phyloP scores from a whole-genome alignment of 768 basidiomycete species.

The Dendrothele bispora region DNA sequence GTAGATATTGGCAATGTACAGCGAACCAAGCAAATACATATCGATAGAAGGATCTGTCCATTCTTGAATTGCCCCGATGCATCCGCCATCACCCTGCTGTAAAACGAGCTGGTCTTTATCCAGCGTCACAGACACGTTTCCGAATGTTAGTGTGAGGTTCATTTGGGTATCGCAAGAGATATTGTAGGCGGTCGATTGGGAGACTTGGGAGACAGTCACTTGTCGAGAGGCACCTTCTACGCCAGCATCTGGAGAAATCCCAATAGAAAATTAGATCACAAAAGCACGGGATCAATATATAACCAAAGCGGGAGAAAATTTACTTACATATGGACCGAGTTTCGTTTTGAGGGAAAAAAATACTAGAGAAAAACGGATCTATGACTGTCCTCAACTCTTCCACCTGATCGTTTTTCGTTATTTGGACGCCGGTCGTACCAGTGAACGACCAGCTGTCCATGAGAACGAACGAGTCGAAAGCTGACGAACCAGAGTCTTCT shows the following conservation, averaged over 20 bases:
- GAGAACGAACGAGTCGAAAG: conserved; percentile 1
- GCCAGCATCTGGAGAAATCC: not conserved
- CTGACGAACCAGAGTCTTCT: not conserved
- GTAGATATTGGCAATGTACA: conserved; percentile 2
- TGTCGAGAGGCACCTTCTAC: conserved; percentile 2
- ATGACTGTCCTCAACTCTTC: not conserved
- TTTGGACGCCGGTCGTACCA: not conserved
- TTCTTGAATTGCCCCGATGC: conserved; percentile 2
- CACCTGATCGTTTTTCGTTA: not conserved
- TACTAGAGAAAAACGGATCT: not conserved
- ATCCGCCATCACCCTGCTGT: not conserved
- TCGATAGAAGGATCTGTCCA: not conserved
- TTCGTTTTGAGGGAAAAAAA: conserved; percentile 3
- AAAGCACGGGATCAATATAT: too few species aligned
- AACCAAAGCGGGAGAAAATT: too few species aligned
- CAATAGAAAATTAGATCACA: not conserved
- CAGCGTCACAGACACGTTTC: conserved; percentile 1
- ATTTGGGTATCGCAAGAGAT: conserved; percentile 3
- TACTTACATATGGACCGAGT: conserved; percentile 2
- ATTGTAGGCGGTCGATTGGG: not conserved
- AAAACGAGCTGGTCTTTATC: conserved; percentile 2
- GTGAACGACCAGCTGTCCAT: conserved; percentile 4
- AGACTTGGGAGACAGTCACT: not conserved
- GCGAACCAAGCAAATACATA: not conserved
- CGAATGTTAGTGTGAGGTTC: conserved; percentile 3